Conservation (phyloP, 2,329 filamentous ascomycete genomes). For the Blastomyces silverae region DNA sequence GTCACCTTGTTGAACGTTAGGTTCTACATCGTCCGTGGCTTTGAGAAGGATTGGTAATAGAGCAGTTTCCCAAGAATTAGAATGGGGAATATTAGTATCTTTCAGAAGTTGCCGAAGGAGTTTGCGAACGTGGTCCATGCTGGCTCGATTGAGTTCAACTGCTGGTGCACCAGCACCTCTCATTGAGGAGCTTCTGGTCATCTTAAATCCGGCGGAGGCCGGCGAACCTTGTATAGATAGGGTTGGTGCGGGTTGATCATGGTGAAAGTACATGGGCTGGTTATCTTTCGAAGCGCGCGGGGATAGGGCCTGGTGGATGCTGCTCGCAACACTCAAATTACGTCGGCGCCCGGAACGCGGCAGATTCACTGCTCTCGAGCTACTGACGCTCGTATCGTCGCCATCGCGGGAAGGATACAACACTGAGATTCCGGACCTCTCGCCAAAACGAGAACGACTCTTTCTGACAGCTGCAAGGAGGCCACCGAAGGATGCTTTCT, state of each 20-base stretch:
- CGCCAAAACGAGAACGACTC: slow-evolving; percentile 62
- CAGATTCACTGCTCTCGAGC: slow-evolving; percentile 52
- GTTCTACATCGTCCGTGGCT: slow-evolving; percentile 90
- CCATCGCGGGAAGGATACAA: slow-evolving; percentile 62
- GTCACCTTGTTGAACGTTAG: slow-evolving; percentile 81
- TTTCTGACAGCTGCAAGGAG: slow-evolving; percentile 68
- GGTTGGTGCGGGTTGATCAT: slow-evolving; percentile 30
- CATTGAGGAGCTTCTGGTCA: slow-evolving; percentile 77
- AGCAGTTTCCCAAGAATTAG: slow-evolving; percentile 78
- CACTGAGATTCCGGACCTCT: slow-evolving; percentile 66
- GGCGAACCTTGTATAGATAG: slow-evolving; percentile 45
- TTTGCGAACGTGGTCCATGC: slow-evolving; percentile 78
- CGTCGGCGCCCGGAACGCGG: slow-evolving; percentile 63
- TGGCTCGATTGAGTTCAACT: slow-evolving; percentile 80
- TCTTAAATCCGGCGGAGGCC: slow-evolving; percentile 39
- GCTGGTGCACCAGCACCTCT: slow-evolving; percentile 64
- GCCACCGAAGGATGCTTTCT: slow-evolving; percentile 65
- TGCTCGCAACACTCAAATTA: slow-evolving; percentile 78
- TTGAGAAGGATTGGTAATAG: slow-evolving; percentile 82
- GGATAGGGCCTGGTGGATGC: slow-evolving; percentile 61
- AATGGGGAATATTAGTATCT: slow-evolving; percentile 66
- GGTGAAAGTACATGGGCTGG: slow-evolving; percentile 42
- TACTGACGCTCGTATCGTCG: slow-evolving; percentile 57
- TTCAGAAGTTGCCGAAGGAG: slow-evolving; percentile 75
- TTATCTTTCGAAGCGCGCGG: slow-evolving; percentile 59